Base-by-base conservation (phyloP, 179 eudicot genomes). In the Actinidia chinensis region DNA sequence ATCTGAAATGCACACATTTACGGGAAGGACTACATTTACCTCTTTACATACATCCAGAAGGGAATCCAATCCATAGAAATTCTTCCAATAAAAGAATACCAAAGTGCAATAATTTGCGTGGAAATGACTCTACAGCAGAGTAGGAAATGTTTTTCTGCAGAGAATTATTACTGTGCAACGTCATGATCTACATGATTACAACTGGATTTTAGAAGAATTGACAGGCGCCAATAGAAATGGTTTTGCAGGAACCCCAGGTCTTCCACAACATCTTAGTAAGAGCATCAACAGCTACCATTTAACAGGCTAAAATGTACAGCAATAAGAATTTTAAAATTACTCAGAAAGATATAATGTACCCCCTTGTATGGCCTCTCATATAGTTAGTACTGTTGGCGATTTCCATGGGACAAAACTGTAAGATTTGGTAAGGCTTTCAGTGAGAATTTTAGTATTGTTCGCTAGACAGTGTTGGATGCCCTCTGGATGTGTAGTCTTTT, bases 211-310 rank as follows among this genome's bases (percentile, higher is more conserved):
- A 5, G 40, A 23, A 63, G 33, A 28, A 0, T 28, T 28, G 33
- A 69, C 13, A 1, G 40, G 48, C 14, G 13, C 17, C 18, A 36
- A 44, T 63, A 46, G 44, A 47, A 6, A 47, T 47, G 56, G 28
- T 23, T 64, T 22, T 47, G 2, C 8, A 36, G 54, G 20, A 44
- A 74, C 70, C 12, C 40, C 25, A 47, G 68, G 23, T 74, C 52
- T 22, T 55, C 12, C 46, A 17, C 23, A 51, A 59, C 2, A 6
- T 47, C 44, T 75, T 18, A 20, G 4, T 23, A 9, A 9, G 43
- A 75, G 18, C 78, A 47, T 75, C 52, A 61, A 9, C 17, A 36
- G 71, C n/a, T 60, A 8, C 71, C 23, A 15, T 15, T 48, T 54
- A 1, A 60, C 28, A 47, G 58, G 60, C 68, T 22, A 23, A 48